Evolutionary conservation across 768 basidiomycete species (phyloP).

Genomic region (Amanita muscaria): DNA sequence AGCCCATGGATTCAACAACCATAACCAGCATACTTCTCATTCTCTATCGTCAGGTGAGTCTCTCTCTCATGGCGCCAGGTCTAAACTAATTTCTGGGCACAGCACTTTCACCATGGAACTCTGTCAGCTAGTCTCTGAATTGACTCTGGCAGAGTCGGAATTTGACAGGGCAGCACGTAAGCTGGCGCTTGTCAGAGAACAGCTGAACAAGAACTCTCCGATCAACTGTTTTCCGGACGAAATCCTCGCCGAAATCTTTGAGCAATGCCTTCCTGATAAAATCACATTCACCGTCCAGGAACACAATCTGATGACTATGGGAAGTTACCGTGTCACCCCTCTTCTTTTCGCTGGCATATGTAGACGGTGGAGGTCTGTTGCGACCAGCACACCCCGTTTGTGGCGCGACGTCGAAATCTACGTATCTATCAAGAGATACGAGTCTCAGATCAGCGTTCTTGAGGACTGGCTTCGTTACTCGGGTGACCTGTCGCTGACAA

Average conservation of each 20-base stretch:
- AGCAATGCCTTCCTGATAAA: background rate
- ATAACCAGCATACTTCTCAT: no score
- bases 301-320: constrained; percentile 2
- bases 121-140: background rate
- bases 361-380: constrained; percentile 5
- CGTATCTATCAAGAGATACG: constrained; percentile 5
- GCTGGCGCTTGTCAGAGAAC: background rate
- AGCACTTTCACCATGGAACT: background rate
- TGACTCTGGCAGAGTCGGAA: constrained; percentile 4
- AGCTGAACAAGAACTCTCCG: background rate
- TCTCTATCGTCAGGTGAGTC: no score
- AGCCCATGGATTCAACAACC: no score
- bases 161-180: background rate
- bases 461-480: constrained; percentile 5
- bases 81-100: no score
- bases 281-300: background rate
- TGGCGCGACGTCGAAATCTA: constrained; percentile 7
- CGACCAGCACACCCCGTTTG: background rate
- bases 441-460: constrained; percentile 2
- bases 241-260: constrained; percentile 7
- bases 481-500: constrained; percentile 4
- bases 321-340: constrained; percentile 1
- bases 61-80: no score
- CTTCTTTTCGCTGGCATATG: constrained; percentile 1
- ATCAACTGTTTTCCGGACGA: constrained; percentile 7